Base-by-base conservation (phyloP, 1,139 yeast genomes). In the Pichia sp. region DNA sequence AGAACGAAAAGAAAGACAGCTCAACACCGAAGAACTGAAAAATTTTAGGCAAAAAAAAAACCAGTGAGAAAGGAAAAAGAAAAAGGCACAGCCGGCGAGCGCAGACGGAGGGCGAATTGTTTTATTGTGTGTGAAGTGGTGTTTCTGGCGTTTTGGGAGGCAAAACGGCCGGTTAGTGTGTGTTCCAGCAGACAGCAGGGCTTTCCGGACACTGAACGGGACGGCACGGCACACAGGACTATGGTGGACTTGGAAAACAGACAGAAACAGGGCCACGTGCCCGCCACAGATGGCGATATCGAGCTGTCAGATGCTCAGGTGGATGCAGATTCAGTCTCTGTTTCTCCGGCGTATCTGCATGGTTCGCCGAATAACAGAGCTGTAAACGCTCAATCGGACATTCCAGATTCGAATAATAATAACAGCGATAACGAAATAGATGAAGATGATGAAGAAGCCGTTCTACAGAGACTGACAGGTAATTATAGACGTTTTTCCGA, bases 401-500 rank as follows among this genome's bases (percentile, higher is more conserved):
- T 24, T 9, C 19, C 13, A 13, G 21, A 13, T 18, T 3, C 9
- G n/a, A 19, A 13, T 15, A 26, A 20, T 25, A 21, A 33, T 8
- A 19, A 27, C 11, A 3, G 13, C 13, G 30, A 15, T n/a, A 24
- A 26, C 21, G 23, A 22, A 22, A 36, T 33, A 10, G 49, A 37
- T 18, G 50, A 45, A 7, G 33, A 55, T n/a, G 59, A 57, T 15
- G 62, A 52, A 21, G 45, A 45, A 9, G 46, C 50, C 0, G 52
- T 52, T 8, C 31, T 59, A 14, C 40, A 50, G 7, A 41, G 63
- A 31, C 43, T 59, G 8, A 52, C 61, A 2, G 59, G 55, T 4
- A 57, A 57, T 35, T 57, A 57, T 33, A 48, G 62, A 37, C 46
- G 58, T 3, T 57, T 49, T 35, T 57, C 62, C 1, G 59, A 52